A percentile compares a stretch with the other conserved stretches of the same genome.
Evolutionary conservation across 2,329 filamentous ascomycete species (phyloP).

Genomic region (Botrytis elliptica): DNA sequence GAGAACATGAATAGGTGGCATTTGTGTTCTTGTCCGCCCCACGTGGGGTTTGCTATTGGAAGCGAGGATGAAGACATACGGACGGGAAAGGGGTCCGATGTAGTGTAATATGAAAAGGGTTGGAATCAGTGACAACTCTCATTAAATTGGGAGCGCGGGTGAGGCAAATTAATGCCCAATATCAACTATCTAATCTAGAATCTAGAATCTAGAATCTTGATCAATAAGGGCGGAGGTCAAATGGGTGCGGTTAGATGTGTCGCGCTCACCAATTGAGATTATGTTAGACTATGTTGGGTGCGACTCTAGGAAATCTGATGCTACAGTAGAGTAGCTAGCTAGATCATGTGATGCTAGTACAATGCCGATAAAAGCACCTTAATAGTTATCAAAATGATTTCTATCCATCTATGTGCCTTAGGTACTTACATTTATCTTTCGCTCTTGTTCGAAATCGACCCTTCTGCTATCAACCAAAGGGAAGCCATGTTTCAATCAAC

Average conservation of each 20-base stretch:
- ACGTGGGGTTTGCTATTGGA: constrained; percentile 9
- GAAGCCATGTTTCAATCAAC: neutral
- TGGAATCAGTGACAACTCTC: neutral
- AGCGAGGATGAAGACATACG: neutral
- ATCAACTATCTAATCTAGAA: neutral
- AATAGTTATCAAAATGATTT: neutral
- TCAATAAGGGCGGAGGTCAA: neutral
- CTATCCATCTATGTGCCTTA: neutral
- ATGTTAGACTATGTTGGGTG: neutral
- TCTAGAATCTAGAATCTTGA: neutral
- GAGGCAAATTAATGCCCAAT: constrained; percentile 9
- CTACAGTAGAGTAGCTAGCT: neutral
- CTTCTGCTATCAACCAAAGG: neutral
- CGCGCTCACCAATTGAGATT: neutral
- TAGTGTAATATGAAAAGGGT: constrained; percentile 2
- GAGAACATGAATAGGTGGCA: constrained; percentile 2
- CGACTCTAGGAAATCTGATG: neutral
- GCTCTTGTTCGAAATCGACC: neutral
- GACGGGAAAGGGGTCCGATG: neutral
- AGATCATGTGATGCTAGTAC: neutral
- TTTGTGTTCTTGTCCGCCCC: constrained; percentile 7
- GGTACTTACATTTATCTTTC: neutral
- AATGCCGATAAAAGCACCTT: neutral
- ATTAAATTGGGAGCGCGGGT: neutral
- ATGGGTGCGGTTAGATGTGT: neutral